Base-by-base conservation (phyloP, 306 rosid genomes). In the Carpinus viminea region DNA sequence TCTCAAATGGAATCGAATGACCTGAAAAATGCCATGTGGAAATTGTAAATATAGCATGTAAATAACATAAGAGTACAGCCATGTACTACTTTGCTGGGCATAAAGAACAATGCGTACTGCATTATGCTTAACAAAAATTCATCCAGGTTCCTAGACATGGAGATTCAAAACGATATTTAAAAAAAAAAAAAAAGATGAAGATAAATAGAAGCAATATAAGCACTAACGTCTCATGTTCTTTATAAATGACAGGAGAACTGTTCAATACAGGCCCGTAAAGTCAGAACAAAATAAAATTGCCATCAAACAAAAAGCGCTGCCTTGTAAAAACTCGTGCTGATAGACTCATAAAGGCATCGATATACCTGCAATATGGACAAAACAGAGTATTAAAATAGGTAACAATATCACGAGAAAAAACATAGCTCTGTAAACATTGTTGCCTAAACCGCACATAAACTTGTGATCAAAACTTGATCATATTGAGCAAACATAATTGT, bases 341-440 rank as follows among this genome's bases (percentile, higher is more conserved):
- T 46, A 41, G 59, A 38, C 82, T 91, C 93, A 91, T 91, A 93
- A 93, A 87, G 98, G 98, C 98, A 93, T 90, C 76, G 98, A 93
- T 85, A 91, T 91, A 79, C 98, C 98, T 93, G 97, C 54, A 91
- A 75, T 79, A 79, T 64, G 74, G 47, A 77, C 16, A 79, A 70
- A 74, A n/a, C 45, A 16, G 68, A 70, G 78, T 57, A 69, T 68
- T 61, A 80, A 15, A 20, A 38, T 72, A 59, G 73, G 75, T 21
- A 55, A 59, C 13, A 41, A 38, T 4, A 77, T 18, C 9, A 50
- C 8, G 31, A 71, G 45, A 41, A 41, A 36, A 41, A 80, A 74
- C 54, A 28, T 68, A 52, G 48, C 69, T 8, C 20, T 66, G 48
- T 59, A 47, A 7, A 26, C 1, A 76, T 34, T 74, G 55, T 66